phyloP scores from a whole-genome alignment of 2,329 filamentous ascomycete genomes.

The Oidium heveae region DNA sequence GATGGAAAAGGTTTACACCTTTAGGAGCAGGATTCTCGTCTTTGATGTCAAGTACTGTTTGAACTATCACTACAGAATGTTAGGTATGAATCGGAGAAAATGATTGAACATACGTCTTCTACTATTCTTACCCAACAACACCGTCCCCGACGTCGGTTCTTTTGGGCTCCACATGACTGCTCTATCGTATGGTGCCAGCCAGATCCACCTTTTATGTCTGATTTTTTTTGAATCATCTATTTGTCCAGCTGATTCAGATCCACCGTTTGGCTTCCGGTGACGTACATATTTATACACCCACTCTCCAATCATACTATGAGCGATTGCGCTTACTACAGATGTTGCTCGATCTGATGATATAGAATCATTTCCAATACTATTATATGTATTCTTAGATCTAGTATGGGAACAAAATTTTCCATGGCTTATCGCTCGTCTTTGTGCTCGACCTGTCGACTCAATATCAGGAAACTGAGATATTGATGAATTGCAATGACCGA shows the following conservation, averaged over 20 bases:
- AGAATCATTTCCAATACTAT: constrained; percentile 20
- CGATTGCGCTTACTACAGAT: constrained; percentile 83
- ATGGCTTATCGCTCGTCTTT: too few relatives aligned
- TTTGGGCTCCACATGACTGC: constrained; percentile 97
- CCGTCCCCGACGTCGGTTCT: constrained; percentile 70
- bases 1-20: constrained; percentile 47
- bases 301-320: constrained; percentile 94
- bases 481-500: constrained; percentile 40
- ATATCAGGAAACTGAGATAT: constrained; percentile 52
- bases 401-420: too few relatives aligned
- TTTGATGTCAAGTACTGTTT: constrained; percentile 91
- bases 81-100: constrained; percentile 5
- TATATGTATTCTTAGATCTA: background rate
- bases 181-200: constrained; percentile 88
- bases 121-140: constrained; percentile 78
- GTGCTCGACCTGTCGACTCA: constrained; percentile 24
- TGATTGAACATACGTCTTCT: constrained; percentile 52
- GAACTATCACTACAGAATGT: constrained; percentile 48
- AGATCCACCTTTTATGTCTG: constrained; percentile 93
- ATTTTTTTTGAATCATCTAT: constrained; percentile 39
- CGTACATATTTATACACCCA: constrained; percentile 89
- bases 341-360: constrained; percentile 39
- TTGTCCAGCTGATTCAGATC: constrained; percentile 41
- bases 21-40: constrained; percentile 74
- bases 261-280: constrained; percentile 72